A percentile compares a stretch with the other conserved stretches of the same genome.
Evolutionary conservation across 371 early-diverging fungal genomes (phyloP).

Genomic region (Mortierella sp.): DNA sequence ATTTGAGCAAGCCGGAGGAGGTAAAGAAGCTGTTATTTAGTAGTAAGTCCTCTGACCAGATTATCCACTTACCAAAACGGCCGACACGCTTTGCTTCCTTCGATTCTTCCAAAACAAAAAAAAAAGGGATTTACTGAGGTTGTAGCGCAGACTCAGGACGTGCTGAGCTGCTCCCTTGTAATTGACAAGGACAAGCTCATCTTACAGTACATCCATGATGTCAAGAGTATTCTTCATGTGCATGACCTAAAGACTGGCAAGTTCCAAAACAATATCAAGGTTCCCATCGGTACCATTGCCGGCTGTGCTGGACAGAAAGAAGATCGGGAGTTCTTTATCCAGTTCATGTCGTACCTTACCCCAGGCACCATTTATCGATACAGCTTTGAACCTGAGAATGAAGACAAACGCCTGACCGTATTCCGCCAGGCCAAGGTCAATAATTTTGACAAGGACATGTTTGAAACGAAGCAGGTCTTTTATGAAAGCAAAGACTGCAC

Average conservation of each 20-base stretch:
- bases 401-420: conserved; percentile 31
- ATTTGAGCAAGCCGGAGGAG: conserved; percentile 61
- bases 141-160: conserved; percentile 64
- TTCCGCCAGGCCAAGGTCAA: conserved; percentile 58
- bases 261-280: conserved; percentile 16
- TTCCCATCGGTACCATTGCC: conserved; percentile 52
- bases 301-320: conserved; percentile 20
- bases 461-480: conserved; percentile 70
- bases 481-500: conserved; percentile 71
- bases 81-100: no score
- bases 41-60: no score
- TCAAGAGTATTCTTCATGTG: conserved; percentile 56
- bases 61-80: no score
- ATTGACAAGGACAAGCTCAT: conserved; percentile 66
- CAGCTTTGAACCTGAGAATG: conserved; percentile 32
- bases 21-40: conserved; percentile 31
- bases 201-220: conserved; percentile 68
- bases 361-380: conserved; percentile 67
- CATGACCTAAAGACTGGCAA: conserved; percentile 46
- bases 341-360: conserved; percentile 60
- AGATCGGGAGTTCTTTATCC: conserved; percentile 60
- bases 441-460: conserved; percentile 57
- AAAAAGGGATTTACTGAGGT: conserved; percentile 66
- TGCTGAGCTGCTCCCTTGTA: conserved; percentile 55
- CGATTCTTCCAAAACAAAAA: no score